phyloP scores from a whole-genome alignment of 495 filamentous ascomycete genomes.

The Friedmanniomyces simplex region DNA sequence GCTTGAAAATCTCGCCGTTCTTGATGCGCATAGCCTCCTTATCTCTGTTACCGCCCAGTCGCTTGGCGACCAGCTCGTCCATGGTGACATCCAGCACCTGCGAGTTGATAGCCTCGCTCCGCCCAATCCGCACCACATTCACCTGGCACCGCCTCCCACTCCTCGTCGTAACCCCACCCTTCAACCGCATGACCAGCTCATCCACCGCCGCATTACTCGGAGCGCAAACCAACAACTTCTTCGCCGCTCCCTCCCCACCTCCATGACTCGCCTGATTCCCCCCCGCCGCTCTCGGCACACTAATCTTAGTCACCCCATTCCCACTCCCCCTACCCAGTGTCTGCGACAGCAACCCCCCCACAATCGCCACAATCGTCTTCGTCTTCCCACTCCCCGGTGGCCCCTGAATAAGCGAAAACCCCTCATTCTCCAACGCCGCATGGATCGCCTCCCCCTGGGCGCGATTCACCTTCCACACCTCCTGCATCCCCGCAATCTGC shows the following conservation, averaged over 20 bases:
- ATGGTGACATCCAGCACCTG: conserved; percentile 87
- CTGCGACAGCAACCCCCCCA: conserved; percentile 66
- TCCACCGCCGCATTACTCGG: conserved; percentile 97
- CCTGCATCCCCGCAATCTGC: conserved; percentile 52
- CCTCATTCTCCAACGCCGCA: conserved; percentile 87
- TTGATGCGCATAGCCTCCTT: conserved; percentile 42
- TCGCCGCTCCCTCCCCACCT: conserved; percentile 31
- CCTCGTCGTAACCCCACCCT: conserved; percentile 70
- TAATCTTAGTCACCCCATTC: conserved; percentile 19
- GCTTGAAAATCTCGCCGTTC: conserved; percentile 67
- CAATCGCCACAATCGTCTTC: conserved; percentile 94
- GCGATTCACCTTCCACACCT: conserved; percentile 71
- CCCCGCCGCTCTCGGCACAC: conserved; percentile 13
- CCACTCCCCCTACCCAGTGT: conserved; percentile 31
- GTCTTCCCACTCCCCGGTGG: conserved; percentile 96
- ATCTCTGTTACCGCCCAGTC: conserved; percentile 44
- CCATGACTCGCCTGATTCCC: too few relatives aligned
- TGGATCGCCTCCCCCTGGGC: conserved; percentile 90
- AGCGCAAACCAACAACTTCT: conserved; percentile 89
- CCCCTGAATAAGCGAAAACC: conserved; percentile 90
- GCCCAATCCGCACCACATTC: conserved; percentile 80
- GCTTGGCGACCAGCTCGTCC: conserved; percentile 76
- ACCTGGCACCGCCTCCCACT: conserved; percentile 61
- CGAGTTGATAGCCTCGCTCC: conserved; percentile 84
- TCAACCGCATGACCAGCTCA: conserved; percentile 87